Evolutionary conservation across 202 grass and related monocot genomes (phyloP).

Genomic region (Eragrostis tef): DNA sequence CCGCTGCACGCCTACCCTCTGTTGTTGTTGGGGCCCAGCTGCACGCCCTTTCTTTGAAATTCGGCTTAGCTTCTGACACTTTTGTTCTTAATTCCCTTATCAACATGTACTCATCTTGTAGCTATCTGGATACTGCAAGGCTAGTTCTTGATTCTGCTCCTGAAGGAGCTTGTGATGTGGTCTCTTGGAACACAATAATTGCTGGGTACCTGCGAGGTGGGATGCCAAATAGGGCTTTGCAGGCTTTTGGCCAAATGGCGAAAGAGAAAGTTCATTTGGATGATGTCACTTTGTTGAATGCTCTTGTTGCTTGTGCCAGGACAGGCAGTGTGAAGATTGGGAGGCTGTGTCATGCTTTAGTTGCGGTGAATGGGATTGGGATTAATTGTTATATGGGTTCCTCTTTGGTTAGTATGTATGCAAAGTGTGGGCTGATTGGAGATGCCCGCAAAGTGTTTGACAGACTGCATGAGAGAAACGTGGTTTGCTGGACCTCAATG

Average conservation of each 20-base stretch:
- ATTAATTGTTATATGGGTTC: conserved; percentile 70
- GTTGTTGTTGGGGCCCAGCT: conserved; percentile 58
- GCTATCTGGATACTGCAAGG: conserved; percentile 57
- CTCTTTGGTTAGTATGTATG: conserved; percentile 86
- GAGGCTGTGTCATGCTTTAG: conserved; percentile 66
- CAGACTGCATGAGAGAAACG: conserved; percentile 68
- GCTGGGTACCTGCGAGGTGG: conserved; percentile 66
- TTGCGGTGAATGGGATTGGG: conserved; percentile 63
- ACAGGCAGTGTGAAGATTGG: conserved; percentile 48
- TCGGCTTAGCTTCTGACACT: conserved; percentile 61
- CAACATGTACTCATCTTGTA: conserved; percentile 71
- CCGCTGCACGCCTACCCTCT: conserved; percentile 50
- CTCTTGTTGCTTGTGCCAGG: conserved; percentile 75
- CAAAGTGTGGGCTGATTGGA: conserved; percentile 64
- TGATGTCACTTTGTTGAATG: conserved; percentile 71
- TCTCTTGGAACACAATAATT: conserved; percentile 93
- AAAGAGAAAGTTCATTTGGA: conserved; percentile 58
- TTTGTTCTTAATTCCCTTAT: conserved; percentile 88
- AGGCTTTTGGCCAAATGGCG: conserved; percentile 63
- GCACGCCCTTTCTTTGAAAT: conserved; percentile 72
- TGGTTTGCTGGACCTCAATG: conserved; percentile 88
- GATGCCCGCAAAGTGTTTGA: conserved; percentile 78
- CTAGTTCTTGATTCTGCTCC: conserved; percentile 66
- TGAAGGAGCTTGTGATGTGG: conserved; percentile 57
- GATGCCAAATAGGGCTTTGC: conserved; percentile 59